These are phyloP conservation scores for Pyricularia grisea DNA, from an alignment of 2,329 filamentous ascomycete genomes.

Conservation along the genomic window DNA sequence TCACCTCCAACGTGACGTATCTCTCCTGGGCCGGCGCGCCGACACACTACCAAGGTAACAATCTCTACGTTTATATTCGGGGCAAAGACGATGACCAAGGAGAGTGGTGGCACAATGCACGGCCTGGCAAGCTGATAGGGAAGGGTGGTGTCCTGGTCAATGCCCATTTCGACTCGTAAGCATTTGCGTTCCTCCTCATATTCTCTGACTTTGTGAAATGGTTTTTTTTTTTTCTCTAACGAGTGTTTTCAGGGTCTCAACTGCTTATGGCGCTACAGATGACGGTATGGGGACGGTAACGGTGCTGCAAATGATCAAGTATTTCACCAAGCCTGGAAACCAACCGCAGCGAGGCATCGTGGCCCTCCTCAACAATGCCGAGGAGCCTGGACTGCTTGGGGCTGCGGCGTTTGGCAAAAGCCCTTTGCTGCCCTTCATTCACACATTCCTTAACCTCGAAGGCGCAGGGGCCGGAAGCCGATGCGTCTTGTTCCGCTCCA, in stretches of 20 bases:
- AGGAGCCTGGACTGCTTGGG: conserved; percentile 87
- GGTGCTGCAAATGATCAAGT: conserved; percentile 73
- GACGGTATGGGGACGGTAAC: conserved; percentile 87
- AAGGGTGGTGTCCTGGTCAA: conserved; percentile 83
- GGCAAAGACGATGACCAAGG: conserved; percentile 66
- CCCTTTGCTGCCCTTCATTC: conserved; percentile 68
- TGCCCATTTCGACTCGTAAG: conserved; percentile 76
- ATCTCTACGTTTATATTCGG: conserved; percentile 84
- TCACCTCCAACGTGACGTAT: conserved; percentile 68
- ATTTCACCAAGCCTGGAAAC: conserved; percentile 66
- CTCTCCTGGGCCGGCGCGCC: conserved; percentile 25
- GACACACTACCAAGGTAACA: conserved; percentile 86
- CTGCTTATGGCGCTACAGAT: conserved; percentile 87
- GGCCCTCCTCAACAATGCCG: conserved; percentile 85
- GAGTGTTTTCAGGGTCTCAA: conserved; percentile 51
- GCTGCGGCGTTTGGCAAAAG: conserved; percentile 78
- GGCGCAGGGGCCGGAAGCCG: conserved; percentile 87
- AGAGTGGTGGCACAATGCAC: conserved; percentile 58
- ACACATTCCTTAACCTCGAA: conserved; percentile 90
- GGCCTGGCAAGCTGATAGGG: conserved; percentile 37
- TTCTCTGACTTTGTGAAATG: neutral
- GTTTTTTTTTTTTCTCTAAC: neutral
- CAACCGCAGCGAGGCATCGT: conserved; percentile 74
- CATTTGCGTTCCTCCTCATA: conserved; percentile 4
- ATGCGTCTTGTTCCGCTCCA: conserved; percentile 78